A percentile compares a stretch with the other conserved stretches of the same genome.
These are phyloP conservation scores for Candida ficus DNA, from an alignment of 805 yeast genomes.

Conservation along the genomic window DNA sequence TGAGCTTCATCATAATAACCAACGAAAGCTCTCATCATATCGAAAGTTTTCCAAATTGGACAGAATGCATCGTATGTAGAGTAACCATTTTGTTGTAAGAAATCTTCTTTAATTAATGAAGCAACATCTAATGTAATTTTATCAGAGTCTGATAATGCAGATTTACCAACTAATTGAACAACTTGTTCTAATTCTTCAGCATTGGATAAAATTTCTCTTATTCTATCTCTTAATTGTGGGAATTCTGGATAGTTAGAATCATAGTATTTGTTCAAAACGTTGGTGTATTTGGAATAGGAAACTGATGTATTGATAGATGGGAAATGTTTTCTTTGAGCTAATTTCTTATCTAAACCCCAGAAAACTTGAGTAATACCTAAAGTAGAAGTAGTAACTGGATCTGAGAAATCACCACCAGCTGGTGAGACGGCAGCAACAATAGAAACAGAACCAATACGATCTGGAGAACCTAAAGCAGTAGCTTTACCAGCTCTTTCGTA, in stretches of 20 bases:
- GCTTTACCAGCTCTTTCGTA: constrained; percentile 99
- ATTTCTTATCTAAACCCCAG: constrained; percentile 99
- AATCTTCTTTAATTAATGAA: constrained; percentile 89
- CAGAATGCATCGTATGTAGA: constrained; percentile 98
- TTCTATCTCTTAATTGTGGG: constrained; percentile 83
- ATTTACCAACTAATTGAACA: constrained; percentile 97
- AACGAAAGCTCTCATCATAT: constrained; percentile 95
- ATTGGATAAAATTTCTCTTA: constrained; percentile 89
- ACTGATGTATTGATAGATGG: constrained; percentile 96
- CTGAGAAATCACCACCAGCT: constrained; percentile 99
- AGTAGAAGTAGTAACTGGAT: constrained; percentile 97
- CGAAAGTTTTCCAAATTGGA: constrained; percentile 98
- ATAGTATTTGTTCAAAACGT: constrained; percentile 79
- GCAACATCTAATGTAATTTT: constrained; percentile 95
- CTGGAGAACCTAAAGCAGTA: constrained; percentile 91
- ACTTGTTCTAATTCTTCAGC: constrained; percentile 99
- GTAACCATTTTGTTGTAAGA: constrained; percentile 98
- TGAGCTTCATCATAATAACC: constrained; percentile 95
- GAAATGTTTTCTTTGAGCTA: constrained; percentile 99
- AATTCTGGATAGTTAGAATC: constrained; percentile 85
- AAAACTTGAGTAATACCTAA: constrained; percentile 99
- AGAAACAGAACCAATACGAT: constrained; percentile 96
- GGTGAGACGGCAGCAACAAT: constrained; percentile 99
- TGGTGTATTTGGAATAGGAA: constrained; percentile 95
- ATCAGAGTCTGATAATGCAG: constrained; percentile 94